Percentiles rank a stretch among this genome's conserved stretches.
phyloP scores from a whole-genome alignment of 2,329 filamentous ascomycete species.

The Ophiocordyceps camponoti-saundersi region DNA sequence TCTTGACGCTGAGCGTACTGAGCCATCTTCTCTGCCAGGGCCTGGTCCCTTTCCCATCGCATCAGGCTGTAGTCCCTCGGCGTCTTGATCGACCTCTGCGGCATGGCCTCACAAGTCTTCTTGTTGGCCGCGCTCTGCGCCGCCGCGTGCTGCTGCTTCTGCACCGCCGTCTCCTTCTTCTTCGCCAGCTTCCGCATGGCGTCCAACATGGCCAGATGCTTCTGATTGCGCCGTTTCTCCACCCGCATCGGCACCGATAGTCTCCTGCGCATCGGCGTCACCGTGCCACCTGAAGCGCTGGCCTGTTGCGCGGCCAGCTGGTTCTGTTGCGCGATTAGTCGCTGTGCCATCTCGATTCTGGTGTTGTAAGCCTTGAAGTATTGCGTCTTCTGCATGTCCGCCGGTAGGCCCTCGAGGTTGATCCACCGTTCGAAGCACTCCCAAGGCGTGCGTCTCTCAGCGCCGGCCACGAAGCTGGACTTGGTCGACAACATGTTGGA shows the following conservation, averaged over 20 bases:
- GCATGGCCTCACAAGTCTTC: constrained; percentile 53
- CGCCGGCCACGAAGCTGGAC: constrained; percentile 66
- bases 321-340: constrained; percentile 34
- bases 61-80: constrained; percentile 83
- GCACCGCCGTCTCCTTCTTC: constrained; percentile 70
- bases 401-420: constrained; percentile 72
- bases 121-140: constrained; percentile 61
- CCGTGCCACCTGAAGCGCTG: constrained; percentile 16
- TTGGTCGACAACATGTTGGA: constrained; percentile 60
- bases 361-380: constrained; percentile 68
- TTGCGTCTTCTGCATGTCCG: constrained; percentile 86
- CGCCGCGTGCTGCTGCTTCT: constrained; percentile 80
- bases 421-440: constrained; percentile 98
- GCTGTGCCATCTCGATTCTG: constrained; percentile 42
- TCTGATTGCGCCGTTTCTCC: constrained; percentile 70
- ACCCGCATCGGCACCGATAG: constrained; percentile 70
- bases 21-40: constrained; percentile 41
- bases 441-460: constrained; percentile 87
- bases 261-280: constrained; percentile 37
- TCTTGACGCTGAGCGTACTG: constrained; percentile 43
- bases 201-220: constrained; percentile 78
- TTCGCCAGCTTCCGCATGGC: constrained; percentile 91
- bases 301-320: constrained; percentile 34
- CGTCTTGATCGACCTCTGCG: constrained; percentile 45
- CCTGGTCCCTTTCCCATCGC: constrained; percentile 72